Evolutionary conservation across 805 yeast genomes (phyloP), one percentile per base, ranked within the genome.

Genomic region (Lipomyces orientalis): DNA sequence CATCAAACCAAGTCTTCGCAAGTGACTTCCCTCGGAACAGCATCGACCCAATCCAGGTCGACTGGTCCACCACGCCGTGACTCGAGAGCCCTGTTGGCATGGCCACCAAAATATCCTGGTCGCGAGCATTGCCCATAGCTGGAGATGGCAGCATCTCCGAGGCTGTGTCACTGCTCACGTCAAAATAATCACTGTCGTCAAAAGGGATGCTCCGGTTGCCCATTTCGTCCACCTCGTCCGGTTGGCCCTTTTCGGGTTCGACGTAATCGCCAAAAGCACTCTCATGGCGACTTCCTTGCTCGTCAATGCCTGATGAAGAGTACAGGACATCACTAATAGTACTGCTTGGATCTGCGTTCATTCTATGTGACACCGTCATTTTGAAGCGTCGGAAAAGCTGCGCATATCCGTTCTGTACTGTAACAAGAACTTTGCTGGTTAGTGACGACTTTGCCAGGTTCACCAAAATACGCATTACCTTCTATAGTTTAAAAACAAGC

Each of bases 1-100:
- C 64, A 9, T 66, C 64, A 35, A 63, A 67, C 69, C 69, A 67
- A 16, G 34, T 34, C 31, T 31, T n/a, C 12, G 55, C 55, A 25
- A 54, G 5, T 34, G 16, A 16, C 67, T 52, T 61, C 1, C 19
- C 22, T n/a, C 49, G 6, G 19, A 8, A 9, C 7, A 43, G 22
- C 10, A 54, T n/a, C 10, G 14, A 14, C 14, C 12, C n/a, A 19
- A 37, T 54, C 34, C 54, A 16, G 16, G 37, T 29, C 34, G 46
- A 19, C 16, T 19, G 5, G 29, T 34, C 25, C 51, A 10, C 9
- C 22, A 52, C 14, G 22, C 9, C 34, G 12, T 9, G 19, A 12
- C 7, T 19, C 19, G 25, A 3, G 14, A 12, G 4, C 1, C 9
- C 59, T 54, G 58, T 6, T 5, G 22, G 25, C 25, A 33, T 35